Conservation (phyloP, 2,329 filamentous ascomycete species). For the Fonsecaea monophora region DNA sequence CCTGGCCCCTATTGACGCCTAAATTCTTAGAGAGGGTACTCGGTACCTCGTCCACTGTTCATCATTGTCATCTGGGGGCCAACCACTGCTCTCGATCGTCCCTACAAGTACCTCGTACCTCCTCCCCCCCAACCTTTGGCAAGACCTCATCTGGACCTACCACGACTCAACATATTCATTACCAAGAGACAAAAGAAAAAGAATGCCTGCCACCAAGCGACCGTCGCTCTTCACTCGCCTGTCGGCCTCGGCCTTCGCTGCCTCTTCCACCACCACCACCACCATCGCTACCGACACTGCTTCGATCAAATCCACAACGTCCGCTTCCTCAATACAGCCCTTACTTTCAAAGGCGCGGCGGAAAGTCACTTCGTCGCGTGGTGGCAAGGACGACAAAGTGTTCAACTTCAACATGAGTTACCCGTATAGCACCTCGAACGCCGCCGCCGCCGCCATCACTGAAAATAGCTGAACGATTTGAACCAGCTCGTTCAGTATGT, state of each 20-base stretch:
- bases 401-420: conserved; percentile 19
- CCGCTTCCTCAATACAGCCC: conserved; percentile 13
- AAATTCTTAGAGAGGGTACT: too few species aligned
- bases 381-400: neutral
- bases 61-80: neutral
- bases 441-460: neutral
- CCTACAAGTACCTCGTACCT: neutral
- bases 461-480: neutral
- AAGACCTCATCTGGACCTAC: neutral
- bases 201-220: conserved; percentile 9
- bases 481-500: neutral
- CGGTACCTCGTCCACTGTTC: too few species aligned
- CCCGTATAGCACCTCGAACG: neutral
- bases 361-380: conserved; percentile 2
- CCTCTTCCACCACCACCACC: neutral
- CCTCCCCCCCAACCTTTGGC: neutral
- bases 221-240: conserved; percentile 11
- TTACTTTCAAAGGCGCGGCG: neutral
- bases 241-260: conserved; percentile 4
- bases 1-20: too few species aligned
- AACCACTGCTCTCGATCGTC: neutral
- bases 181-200: neutral
- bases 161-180: neutral
- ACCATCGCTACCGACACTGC: neutral
- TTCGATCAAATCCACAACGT: conserved; percentile 11